Percentiles rank a stretch among this genome's conserved stretches.
Evolutionary conservation across 306 rosid species (phyloP).

Genomic region (Malus orientalis): DNA sequence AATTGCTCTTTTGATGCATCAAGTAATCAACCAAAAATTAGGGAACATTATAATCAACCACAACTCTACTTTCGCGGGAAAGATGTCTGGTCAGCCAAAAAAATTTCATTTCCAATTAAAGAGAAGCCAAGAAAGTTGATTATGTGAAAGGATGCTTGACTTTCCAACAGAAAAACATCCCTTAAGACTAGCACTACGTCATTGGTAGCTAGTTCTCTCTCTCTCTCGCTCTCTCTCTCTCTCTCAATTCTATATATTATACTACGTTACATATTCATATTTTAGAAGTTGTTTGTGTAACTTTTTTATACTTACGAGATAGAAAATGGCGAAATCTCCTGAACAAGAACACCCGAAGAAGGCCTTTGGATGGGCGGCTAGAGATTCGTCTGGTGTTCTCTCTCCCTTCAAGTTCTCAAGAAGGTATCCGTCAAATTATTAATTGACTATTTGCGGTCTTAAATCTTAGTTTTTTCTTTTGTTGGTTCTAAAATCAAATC

Average conservation of each 20-base stretch:
- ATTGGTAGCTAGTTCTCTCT: too few species aligned
- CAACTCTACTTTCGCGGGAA: neutral
- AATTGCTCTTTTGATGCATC: too few species aligned
- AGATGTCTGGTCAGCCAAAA: neutral
- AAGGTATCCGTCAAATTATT: neutral
- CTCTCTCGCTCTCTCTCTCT: neutral
- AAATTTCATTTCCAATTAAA: neutral
- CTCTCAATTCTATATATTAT: neutral
- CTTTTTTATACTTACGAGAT: neutral
- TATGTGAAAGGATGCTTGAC: neutral
- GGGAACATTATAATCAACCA: too few species aligned
- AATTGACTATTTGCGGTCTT: neutral
- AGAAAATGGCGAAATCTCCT: neutral
- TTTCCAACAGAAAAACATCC: neutral
- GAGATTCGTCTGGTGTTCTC: constrained; percentile 12
- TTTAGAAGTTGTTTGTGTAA: too few species aligned
- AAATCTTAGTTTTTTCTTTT: too few species aligned
- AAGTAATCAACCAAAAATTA: neutral
- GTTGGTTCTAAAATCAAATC: neutral
- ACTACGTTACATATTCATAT: too few species aligned
- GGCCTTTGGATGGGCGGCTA: constrained; percentile 16
- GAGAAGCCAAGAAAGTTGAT: neutral
- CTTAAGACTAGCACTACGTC: neutral
- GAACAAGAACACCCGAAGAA: neutral
- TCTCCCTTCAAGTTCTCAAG: constrained; percentile 7